Conservation (phyloP, 176 grass and related monocot species). For the Rhynchospora tenuis region DNA sequence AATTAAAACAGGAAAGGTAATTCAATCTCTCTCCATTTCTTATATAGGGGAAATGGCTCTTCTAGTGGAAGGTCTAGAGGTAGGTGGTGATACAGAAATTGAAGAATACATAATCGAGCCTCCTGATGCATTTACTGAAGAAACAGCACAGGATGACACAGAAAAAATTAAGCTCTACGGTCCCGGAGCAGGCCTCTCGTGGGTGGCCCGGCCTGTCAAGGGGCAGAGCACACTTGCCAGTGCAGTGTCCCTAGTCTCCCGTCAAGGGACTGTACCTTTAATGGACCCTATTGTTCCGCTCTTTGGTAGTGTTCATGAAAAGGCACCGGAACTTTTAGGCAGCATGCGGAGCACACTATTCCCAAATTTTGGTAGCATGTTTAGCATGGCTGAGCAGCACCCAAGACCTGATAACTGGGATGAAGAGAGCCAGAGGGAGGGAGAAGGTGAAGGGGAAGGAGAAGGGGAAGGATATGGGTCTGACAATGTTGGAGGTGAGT, state of each 20-base stretch:
- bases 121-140: conserved; percentile 55
- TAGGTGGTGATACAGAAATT: conserved; percentile 64
- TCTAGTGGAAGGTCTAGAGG: conserved; percentile 80
- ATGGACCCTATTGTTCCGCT: conserved; percentile 91
- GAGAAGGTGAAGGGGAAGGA: conserved; percentile 49
- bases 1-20: not conserved
- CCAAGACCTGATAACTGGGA: conserved; percentile 69
- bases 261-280: conserved; percentile 57
- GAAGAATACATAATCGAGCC: conserved; percentile 95
- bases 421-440: conserved; percentile 51
- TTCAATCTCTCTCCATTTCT: conserved; percentile 20
- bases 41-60: conserved; percentile 94
- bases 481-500: conserved; percentile 59
- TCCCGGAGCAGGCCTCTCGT: conserved; percentile 74
- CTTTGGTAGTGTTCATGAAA: conserved; percentile 88
- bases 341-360: conserved; percentile 94
- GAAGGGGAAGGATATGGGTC: conserved; percentile 68
- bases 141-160: conserved; percentile 41
- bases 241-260: conserved; percentile 54
- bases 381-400: conserved; percentile 74
- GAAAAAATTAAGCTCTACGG: conserved; percentile 79
- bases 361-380: conserved; percentile 99
- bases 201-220: conserved; percentile 74
- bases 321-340: conserved; percentile 70
- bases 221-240: conserved; percentile 72